A percentile compares a stretch with the other conserved stretches of the same genome.
phyloP scores from a whole-genome alignment of 2,329 filamentous ascomycete genomes.

The Triangularia setosa region DNA sequence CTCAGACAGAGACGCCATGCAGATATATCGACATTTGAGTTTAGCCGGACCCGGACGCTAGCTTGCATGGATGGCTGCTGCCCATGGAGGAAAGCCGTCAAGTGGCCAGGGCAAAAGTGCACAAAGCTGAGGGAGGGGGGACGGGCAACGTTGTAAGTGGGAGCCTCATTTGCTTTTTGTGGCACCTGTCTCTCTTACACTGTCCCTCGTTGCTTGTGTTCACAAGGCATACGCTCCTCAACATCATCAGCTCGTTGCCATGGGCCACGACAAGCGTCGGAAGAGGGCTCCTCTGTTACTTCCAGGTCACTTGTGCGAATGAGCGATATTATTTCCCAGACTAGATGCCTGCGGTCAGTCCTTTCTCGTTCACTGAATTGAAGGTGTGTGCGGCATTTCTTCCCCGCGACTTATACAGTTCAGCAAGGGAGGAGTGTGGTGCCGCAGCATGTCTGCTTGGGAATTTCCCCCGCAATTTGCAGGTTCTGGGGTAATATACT shows the following conservation, averaged over 20 bases:
- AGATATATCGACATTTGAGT: constrained; percentile 11
- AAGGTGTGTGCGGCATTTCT: constrained; percentile 10
- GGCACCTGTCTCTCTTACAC: not conserved
- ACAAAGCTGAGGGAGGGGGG: not conserved
- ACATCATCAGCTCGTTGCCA: not conserved
- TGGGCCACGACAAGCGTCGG: not conserved
- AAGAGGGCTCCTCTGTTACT: not conserved
- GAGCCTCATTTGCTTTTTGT: not conserved
- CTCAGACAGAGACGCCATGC: constrained; percentile 11
- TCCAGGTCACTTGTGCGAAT: not conserved
- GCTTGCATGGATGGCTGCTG: not conserved
- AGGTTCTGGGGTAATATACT: not conserved
- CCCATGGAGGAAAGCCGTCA: not conserved
- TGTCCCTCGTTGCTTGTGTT: not conserved
- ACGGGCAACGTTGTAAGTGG: not conserved
- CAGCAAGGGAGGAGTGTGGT: constrained; percentile 19
- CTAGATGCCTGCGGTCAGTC: constrained; percentile 16
- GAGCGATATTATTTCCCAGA: not conserved
- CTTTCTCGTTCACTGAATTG: constrained; percentile 14
- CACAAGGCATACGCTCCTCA: not conserved
- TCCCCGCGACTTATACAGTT: constrained; percentile 29
- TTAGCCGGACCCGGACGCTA: constrained; percentile 11
- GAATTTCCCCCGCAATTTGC: not conserved
- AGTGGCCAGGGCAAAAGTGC: not conserved
- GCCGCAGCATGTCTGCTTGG: not conserved